phyloP scores from a whole-genome alignment of 1,139 yeast genomes.

The Zygosaccharomyces sapae region DNA sequence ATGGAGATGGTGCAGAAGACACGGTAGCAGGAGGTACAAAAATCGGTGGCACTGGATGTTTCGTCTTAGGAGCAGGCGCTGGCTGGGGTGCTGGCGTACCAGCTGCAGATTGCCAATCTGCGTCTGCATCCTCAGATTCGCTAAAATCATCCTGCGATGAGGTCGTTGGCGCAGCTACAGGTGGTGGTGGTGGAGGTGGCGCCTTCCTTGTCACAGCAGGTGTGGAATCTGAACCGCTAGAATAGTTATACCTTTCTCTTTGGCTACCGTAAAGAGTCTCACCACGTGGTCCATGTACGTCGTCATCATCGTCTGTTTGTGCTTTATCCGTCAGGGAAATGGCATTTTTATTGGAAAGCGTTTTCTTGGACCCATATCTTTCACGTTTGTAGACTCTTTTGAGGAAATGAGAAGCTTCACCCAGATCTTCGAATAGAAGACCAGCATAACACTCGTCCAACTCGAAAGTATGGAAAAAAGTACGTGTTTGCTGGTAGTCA shows the following conservation, averaged over 20 bases:
- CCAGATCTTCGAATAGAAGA: slow-evolving; percentile 78
- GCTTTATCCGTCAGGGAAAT: slow-evolving; percentile 63
- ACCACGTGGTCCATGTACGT: slow-evolving; percentile 73
- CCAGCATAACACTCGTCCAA: slow-evolving; percentile 90
- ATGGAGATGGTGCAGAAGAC: slow-evolving; percentile 7
- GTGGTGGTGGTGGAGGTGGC: slow-evolving; percentile 50
- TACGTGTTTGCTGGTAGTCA: slow-evolving; percentile 86
- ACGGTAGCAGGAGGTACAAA: slow-evolving; percentile 20
- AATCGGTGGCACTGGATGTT: slow-evolving; percentile 25
- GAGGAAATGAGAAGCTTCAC: slow-evolving; percentile 80
- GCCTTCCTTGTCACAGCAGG: slow-evolving; percentile 41
- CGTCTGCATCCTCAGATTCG: slow-evolving; percentile 11
- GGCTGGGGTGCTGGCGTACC: slow-evolving; percentile 18
- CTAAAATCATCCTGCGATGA: slow-evolving; percentile 12
- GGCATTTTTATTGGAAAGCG: slow-evolving; percentile 81
- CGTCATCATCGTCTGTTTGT: slow-evolving; percentile 33
- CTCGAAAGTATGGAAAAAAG: slow-evolving; percentile 93
- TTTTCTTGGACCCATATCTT: slow-evolving; percentile 82
- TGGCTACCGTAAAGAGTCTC: slow-evolving; percentile 36
- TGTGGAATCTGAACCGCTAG: slow-evolving; percentile 24
- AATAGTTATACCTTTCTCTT: slow-evolving; percentile 35
- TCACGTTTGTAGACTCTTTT: slow-evolving; percentile 72
- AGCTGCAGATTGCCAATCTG: slow-evolving; percentile 10
- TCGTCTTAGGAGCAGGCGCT: slow-evolving; percentile 29
- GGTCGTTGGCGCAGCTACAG: slow-evolving; percentile 21